Evolutionary conservation across 2,329 filamentous ascomycete species (phyloP).

Genomic region (Penicillium janthinellum): DNA sequence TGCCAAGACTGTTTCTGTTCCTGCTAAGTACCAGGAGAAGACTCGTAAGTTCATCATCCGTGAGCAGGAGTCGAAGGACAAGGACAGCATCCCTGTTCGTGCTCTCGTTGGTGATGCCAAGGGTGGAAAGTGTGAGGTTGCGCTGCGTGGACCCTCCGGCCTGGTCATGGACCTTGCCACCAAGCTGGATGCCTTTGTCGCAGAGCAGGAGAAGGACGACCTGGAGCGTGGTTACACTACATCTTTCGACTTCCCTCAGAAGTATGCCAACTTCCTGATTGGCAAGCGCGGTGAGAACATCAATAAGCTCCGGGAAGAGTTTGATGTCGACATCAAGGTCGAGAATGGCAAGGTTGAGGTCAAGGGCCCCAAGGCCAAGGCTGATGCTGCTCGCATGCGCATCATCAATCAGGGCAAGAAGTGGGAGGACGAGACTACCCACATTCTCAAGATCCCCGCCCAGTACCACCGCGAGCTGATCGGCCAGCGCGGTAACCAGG

Average conservation of each 20-base stretch:
- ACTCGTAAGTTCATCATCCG: constrained; percentile 61
- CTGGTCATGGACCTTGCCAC: constrained; percentile 70
- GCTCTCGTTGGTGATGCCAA: constrained; percentile 51
- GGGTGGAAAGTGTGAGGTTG: constrained; percentile 54
- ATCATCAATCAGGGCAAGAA: constrained; percentile 78
- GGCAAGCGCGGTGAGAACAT: constrained; percentile 69
- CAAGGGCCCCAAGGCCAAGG: constrained; percentile 93
- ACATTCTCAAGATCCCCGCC: constrained; percentile 84
- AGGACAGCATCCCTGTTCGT: constrained; percentile 59
- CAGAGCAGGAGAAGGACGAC: constrained; percentile 88
- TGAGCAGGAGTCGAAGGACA: constrained; percentile 54
- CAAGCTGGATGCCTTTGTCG: constrained; percentile 77
- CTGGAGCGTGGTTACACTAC: constrained; percentile 87
- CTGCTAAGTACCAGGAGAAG: constrained; percentile 65
- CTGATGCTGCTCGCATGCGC: constrained; percentile 79
- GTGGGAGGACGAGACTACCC: constrained; percentile 86
- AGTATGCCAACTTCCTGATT: constrained; percentile 84
- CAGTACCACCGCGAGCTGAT: constrained; percentile 95
- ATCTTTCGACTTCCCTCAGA: constrained; percentile 90
- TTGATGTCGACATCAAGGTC: constrained; percentile 79
- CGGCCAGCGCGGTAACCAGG: constrained; percentile 80
- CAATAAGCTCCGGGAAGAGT: constrained; percentile 68
- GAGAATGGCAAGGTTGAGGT: constrained; percentile 93
- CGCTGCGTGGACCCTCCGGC: constrained; percentile 74
- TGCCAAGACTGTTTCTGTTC: constrained; percentile 56